phyloP scores from a whole-genome alignment of 129 eudicot species.

The Mikania micrantha region DNA sequence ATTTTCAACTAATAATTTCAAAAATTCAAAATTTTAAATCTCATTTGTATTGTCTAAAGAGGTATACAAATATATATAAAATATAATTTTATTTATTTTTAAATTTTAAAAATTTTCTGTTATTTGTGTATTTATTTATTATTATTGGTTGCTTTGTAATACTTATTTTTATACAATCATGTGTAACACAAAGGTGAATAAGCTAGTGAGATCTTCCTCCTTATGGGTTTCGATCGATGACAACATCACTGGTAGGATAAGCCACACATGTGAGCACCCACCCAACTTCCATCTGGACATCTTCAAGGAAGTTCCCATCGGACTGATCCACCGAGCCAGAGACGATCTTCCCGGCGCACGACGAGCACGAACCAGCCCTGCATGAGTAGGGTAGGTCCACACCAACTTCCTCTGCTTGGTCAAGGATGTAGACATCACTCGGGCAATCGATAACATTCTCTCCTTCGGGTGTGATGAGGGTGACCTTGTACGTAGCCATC shows the following conservation, averaged over 20 bases:
- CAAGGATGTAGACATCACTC: conserved; percentile 49
- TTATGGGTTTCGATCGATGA: conserved; percentile 88
- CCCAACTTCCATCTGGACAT: conserved; percentile 47
- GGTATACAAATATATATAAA: no score
- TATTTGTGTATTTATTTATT: no score
- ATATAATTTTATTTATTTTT: no score
- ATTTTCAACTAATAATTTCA: no score
- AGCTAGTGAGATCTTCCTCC: conserved; percentile 65
- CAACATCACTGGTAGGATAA: conserved; percentile 42
- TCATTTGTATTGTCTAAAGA: no score
- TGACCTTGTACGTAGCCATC: conserved; percentile 67
- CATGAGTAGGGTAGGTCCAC: conserved; percentile 72
- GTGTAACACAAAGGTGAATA: no score
- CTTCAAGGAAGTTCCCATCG: conserved; percentile 53
- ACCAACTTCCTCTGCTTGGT: conserved; percentile 51
- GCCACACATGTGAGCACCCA: conserved; percentile 84
- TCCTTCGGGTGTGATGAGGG: conserved; percentile 62
- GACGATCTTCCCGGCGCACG: conserved; percentile 61
- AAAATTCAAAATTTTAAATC: no score
- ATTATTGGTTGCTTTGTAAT: no score
- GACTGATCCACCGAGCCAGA: conserved; percentile 60
- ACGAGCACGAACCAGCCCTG: conserved; percentile 83
- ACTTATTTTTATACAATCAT: no score
- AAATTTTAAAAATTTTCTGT: no score
- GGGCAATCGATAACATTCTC: conserved; percentile 40